Evolutionary conservation across 805 yeast species (phyloP).

Genomic region (Candida anglica): DNA sequence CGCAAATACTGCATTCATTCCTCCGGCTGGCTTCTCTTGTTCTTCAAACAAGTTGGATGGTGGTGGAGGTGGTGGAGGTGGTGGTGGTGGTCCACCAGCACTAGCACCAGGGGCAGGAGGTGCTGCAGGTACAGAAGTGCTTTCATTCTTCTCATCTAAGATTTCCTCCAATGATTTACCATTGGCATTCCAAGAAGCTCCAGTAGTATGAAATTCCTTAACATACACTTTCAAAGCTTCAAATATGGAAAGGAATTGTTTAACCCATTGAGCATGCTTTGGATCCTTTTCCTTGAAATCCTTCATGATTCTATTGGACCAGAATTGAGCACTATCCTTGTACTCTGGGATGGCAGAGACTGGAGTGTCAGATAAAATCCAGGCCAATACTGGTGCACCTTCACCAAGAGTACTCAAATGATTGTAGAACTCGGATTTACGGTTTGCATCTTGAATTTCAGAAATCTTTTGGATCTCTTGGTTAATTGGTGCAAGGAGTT

Average conservation of each 20-base stretch:
- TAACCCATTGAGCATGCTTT: slow-evolving; percentile 79
- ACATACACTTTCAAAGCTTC: slow-evolving; percentile 70
- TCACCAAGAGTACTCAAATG: slow-evolving; percentile 83
- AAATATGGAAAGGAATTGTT: slow-evolving; percentile 55
- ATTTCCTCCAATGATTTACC: slow-evolving; percentile 58
- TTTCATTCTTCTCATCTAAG: too few species aligned
- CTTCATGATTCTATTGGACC: slow-evolving; percentile 87
- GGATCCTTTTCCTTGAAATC: slow-evolving; percentile 73
- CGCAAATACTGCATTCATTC: slow-evolving; percentile 88
- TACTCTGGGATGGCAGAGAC: slow-evolving; percentile 73
- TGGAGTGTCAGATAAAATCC: slow-evolving; percentile 81
- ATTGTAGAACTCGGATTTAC: slow-evolving; percentile 60
- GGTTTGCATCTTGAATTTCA: slow-evolving; percentile 68
- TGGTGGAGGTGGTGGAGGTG: slow-evolving; percentile 89
- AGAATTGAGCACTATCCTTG: slow-evolving; percentile 89
- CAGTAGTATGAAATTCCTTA: slow-evolving; percentile 75
- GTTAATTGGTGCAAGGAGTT: slow-evolving; percentile 67
- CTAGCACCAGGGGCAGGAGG: slow-evolving; percentile 32
- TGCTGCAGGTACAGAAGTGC: slow-evolving; percentile 14
- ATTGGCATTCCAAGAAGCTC: slow-evolving; percentile 69
- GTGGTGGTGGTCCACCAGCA: slow-evolving; percentile 59
- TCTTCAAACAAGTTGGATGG: slow-evolving; percentile 67
- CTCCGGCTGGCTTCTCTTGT: slow-evolving; percentile 26
- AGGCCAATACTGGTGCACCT: slow-evolving; percentile 85
- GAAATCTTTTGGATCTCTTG: slow-evolving; percentile 53